Conservation (phyloP, 2,329 filamentous ascomycete species). For the Verticillium isaacii region DNA sequence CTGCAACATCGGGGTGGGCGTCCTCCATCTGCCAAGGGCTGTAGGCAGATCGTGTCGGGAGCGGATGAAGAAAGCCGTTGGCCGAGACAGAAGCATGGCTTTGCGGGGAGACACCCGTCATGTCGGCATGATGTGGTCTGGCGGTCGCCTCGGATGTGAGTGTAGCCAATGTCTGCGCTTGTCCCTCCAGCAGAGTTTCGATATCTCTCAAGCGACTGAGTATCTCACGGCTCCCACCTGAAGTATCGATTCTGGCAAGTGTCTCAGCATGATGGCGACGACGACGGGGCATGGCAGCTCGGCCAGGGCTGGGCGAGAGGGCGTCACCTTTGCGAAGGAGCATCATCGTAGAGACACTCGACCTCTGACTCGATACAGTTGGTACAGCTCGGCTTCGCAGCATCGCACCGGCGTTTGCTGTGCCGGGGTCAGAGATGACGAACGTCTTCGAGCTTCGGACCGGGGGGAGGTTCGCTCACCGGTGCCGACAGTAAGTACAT, state of each 20-base stretch:
- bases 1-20: constrained; percentile 7
- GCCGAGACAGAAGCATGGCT: constrained; percentile 1
- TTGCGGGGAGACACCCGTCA: neutral
- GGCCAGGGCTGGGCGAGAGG: neutral
- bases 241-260: constrained; percentile 19
- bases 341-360: constrained; percentile 22
- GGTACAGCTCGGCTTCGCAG: constrained; percentile 16
- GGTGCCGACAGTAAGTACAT: constrained; percentile 21
- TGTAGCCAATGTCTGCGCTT: constrained; percentile 13
- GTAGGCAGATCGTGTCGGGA: neutral
- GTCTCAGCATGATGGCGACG: neutral
- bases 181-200: constrained; percentile 16
- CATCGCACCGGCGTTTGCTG: constrained; percentile 24
- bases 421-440: neutral
- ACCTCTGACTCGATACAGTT: constrained; percentile 20
- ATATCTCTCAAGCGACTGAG: constrained; percentile 20
- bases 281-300: too few species aligned
- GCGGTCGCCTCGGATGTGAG: constrained; percentile 8
- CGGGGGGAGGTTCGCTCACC: constrained; percentile 11
- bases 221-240: constrained; percentile 22
- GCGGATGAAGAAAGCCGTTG: neutral
- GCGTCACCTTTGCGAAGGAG: constrained; percentile 18
- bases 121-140: neutral
- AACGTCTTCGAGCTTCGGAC: neutral
- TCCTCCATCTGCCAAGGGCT: neutral